Evolutionary conservation across 345 rosid genomes (phyloP).

Genomic region (Eutrema japonicum): DNA sequence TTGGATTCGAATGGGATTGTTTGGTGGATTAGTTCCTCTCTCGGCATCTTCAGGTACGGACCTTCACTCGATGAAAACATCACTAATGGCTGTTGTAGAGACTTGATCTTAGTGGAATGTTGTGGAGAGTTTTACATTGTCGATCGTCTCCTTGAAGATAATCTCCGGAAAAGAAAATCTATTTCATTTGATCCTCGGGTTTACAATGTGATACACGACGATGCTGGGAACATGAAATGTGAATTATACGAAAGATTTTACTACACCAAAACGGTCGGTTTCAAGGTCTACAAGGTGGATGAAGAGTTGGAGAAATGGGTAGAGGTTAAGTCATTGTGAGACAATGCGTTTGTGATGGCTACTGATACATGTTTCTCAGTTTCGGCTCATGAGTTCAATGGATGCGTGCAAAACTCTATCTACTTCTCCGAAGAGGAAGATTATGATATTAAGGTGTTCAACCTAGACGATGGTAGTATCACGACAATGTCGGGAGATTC

Average conservation of each 20-base stretch:
- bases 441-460: neutral
- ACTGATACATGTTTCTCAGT: conserved; percentile 35
- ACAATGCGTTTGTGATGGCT: conserved; percentile 35
- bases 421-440: conserved; percentile 6
- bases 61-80: neutral
- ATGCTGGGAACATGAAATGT: neutral
- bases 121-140: neutral
- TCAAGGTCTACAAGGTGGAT: conserved; percentile 46
- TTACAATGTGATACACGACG: neutral
- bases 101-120: neutral
- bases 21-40: conserved; percentile 19
- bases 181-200: neutral
- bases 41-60: neutral
- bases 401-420: conserved; percentile 13
- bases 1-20: conserved; percentile 7
- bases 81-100: neutral
- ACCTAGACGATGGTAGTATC: conserved; percentile 2
- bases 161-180: no score
- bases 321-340: conserved; percentile 35
- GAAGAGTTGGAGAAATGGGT: conserved; percentile 40
- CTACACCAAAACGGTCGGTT: neutral
- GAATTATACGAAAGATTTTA: fast-evolving
- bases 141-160: neutral
- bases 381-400: conserved; percentile 29
- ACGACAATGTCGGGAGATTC: neutral